These are phyloP conservation scores for Pittosporum tobira DNA, from an alignment of 129 eudicot species.

Conservation along the genomic window DNA sequence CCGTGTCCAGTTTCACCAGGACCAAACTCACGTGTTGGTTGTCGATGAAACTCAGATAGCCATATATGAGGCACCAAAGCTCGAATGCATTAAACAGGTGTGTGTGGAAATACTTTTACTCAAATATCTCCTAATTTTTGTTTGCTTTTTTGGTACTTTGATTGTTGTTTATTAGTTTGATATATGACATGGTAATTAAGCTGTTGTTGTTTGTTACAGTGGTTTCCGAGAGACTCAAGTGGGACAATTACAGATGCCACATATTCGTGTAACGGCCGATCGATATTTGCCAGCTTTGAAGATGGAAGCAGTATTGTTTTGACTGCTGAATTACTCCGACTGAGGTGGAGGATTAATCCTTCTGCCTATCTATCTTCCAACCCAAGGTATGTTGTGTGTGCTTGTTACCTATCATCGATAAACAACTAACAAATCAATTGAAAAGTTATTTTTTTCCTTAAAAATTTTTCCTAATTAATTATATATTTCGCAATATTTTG, in stretches of 20 bases:
- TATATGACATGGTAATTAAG: too few relatives aligned
- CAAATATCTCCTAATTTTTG: too few relatives aligned
- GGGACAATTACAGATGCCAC: conserved; percentile 67
- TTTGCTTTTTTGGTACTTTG: too few relatives aligned
- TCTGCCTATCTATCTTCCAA: conserved; percentile 50
- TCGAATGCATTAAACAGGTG: conserved; percentile 69
- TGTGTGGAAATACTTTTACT: not conserved
- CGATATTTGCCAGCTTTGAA: conserved; percentile 53
- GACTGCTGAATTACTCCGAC: conserved; percentile 46
- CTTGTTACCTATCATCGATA: too few relatives aligned
- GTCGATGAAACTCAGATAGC: conserved; percentile 77
- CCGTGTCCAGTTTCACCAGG: conserved; percentile 69
- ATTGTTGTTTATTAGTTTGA: too few relatives aligned
- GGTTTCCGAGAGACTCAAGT: conserved; percentile 66
- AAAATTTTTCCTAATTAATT: not conserved
- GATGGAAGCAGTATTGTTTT: conserved; percentile 64
- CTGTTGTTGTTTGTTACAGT: conserved; percentile 28
- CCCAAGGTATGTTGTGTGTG: conserved; percentile 36
- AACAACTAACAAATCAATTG: too few relatives aligned
- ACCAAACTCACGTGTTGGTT: conserved; percentile 55
- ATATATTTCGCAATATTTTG: conserved; percentile 4
- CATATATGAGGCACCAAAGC: conserved; percentile 54
- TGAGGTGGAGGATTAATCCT: conserved; percentile 46
- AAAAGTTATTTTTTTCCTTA: not conserved
- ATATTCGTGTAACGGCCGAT: conserved; percentile 69